Evolutionary conservation across 1,284 basidiomycete genomes (phyloP), one percentile per base, ranked within the genome.

Genomic region (Tausonia pullulans): DNA sequence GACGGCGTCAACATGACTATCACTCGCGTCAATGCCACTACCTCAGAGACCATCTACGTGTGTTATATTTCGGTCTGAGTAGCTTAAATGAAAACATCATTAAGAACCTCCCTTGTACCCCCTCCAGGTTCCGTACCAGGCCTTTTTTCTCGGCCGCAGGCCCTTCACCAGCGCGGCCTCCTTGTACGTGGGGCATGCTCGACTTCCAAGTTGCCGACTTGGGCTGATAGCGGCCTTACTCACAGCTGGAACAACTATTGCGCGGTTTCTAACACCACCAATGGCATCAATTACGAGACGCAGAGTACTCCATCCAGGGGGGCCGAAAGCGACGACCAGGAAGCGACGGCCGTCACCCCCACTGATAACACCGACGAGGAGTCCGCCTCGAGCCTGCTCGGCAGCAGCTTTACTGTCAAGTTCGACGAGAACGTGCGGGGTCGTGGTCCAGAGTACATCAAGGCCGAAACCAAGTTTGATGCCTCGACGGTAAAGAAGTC

Each of bases 1-100:
- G 27, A 27, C 27, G 27, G 27, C 27, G 57, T 58, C 57, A 58
- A 46, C 57, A 58, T 58, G 57, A 58, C 57, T 11, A 46, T 58
- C 9, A 44, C 46, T 14, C 57, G 57, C 16, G 14, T 58, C 57
- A 58, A 58, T 46, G 46, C 57, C 9, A 48, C 57, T 27, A 45
- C 57, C 6, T 16, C 57, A 7, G 57, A 58, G 57, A 58, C 57
- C 14, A 8, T 58, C 8, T 40, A 55, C 39, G 53, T 41, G 3
- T 40, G 52, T 54, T 40, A 6, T 0, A 39, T n/a, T 27, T 27
- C 27, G 27, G 27, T 27, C 27, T 27, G 27, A 27, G 27, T 27
- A 27, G 27, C 27, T 27, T 27, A 27, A 27, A 27, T 1, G 27
- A 27, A 27, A 27, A 27, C 27, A 27, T 27, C 27, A 27, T 27